phyloP scores from a whole-genome alignment of 805 yeast species.

The Crinitomyces ghanaensis region DNA sequence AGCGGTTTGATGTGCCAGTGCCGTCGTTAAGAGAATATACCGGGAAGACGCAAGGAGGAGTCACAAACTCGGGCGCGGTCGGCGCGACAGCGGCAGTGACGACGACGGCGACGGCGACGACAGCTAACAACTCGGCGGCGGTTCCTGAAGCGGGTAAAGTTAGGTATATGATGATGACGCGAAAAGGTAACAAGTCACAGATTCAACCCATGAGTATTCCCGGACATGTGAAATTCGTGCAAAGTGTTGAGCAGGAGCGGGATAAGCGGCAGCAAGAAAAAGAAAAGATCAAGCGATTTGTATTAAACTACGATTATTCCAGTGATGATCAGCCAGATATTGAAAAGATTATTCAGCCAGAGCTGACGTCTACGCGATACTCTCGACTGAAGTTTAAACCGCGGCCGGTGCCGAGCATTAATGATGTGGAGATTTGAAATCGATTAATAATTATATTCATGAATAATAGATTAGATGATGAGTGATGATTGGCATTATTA shows the following conservation, averaged over 20 bases:
- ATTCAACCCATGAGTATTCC: conserved; percentile 42
- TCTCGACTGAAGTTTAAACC: conserved; percentile 2
- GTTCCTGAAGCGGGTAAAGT: conserved; percentile 1
- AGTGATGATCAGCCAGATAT: not conserved
- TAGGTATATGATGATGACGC: conserved; percentile 33
- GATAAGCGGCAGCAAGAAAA: conserved; percentile 41
- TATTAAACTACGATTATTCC: conserved; percentile 10
- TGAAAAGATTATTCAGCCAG: conserved; percentile 10
- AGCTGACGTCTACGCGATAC: conserved; percentile 9
- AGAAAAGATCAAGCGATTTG: conserved; percentile 31
- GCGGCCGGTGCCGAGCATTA: conserved; percentile 4
- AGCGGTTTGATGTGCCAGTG: conserved; percentile 23
- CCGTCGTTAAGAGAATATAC: conserved; percentile 9
- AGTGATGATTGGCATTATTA: no score
- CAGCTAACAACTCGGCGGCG: no score
- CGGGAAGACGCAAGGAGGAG: conserved; percentile 4
- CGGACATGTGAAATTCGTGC: conserved; percentile 40
- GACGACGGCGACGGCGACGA: not conserved
- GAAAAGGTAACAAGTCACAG: conserved; percentile 37
- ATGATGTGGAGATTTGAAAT: conserved; percentile 6
- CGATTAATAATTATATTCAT: no score
- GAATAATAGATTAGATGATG: no score
- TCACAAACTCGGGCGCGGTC: not conserved
- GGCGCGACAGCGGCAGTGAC: not conserved
- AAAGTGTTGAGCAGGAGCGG: conserved; percentile 39